Evolutionary conservation across 2,329 filamentous ascomycete species (phyloP).

Genomic region (Cladophialophora chaetospira): DNA sequence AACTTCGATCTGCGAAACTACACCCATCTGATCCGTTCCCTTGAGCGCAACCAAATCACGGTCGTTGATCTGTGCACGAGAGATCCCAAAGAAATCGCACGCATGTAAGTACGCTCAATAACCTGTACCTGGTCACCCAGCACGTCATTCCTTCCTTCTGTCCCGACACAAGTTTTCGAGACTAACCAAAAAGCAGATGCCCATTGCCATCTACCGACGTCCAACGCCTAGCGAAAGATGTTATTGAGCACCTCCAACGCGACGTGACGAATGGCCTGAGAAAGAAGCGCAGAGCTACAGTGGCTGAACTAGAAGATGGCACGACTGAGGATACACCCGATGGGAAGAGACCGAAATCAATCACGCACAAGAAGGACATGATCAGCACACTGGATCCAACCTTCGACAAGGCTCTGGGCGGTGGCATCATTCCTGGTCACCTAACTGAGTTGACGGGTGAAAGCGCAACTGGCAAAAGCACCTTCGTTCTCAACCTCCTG

Average conservation of each 20-base stretch:
- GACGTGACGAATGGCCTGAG: slow-evolving; percentile 16
- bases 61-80: slow-evolving; percentile 83
- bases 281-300: slow-evolving; percentile 13
- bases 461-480: slow-evolving; percentile 90
- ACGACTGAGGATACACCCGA: slow-evolving; percentile 41
- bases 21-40: slow-evolving; percentile 71
- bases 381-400: slow-evolving; percentile 79
- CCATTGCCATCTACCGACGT: slow-evolving; percentile 79
- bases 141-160: no score
- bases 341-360: neutral
- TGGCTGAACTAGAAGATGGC: slow-evolving; percentile 39
- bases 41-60: slow-evolving; percentile 77
- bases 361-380: slow-evolving; percentile 47
- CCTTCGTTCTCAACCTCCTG: slow-evolving; percentile 82
- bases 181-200: no score
- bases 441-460: slow-evolving; percentile 91
- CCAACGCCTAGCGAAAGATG: slow-evolving; percentile 68
- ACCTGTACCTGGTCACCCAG: no score
- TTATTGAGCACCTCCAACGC: slow-evolving; percentile 68
- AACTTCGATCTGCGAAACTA: slow-evolving; percentile 72
- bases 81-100: slow-evolving; percentile 79
- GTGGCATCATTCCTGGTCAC: slow-evolving; percentile 78
- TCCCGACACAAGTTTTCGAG: no score
- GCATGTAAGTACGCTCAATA: no score
- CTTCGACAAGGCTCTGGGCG: slow-evolving; percentile 71